Conservation (phyloP, 1,284 basidiomycete species). For the Athelia sp. region DNA sequence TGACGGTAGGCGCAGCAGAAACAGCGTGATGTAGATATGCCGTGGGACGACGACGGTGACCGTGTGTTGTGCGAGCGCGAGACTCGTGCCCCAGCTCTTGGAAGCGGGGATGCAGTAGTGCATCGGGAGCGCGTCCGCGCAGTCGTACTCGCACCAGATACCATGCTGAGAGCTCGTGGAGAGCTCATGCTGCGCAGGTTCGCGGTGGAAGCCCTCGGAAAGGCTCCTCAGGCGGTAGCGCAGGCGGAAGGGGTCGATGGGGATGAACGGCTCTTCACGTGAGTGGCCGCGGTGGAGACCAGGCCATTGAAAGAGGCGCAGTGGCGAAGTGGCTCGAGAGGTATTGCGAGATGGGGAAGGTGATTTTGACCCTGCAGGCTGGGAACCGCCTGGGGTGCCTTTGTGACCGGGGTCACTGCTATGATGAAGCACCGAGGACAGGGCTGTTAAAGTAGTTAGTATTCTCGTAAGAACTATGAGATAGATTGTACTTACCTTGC, state of each 20-base stretch:
- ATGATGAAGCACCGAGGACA: neutral
- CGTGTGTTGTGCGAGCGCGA: constrained; percentile 13
- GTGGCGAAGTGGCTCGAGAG: constrained; percentile 39
- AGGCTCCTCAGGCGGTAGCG: constrained; percentile 22
- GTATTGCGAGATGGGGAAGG: constrained; percentile 25
- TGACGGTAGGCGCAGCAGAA: constrained; percentile 51
- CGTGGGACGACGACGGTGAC: constrained; percentile 37
- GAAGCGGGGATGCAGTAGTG: constrained; percentile 18
- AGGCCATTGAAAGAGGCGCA: constrained; percentile 31
- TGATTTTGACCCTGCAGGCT: constrained; percentile 12
- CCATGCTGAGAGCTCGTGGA: constrained; percentile 10
- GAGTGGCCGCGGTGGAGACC: constrained; percentile 31
- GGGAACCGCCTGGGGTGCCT: constrained; percentile 8
- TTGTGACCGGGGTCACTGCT: neutral
- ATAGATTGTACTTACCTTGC: constrained; percentile 13
- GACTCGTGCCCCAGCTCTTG: neutral
- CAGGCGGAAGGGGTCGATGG: constrained; percentile 39
- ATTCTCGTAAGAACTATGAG: constrained; percentile 2
- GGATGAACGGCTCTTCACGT: constrained; percentile 45
- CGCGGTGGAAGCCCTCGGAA: constrained; percentile 6
- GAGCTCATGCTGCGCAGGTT: constrained; percentile 11
- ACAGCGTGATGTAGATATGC: constrained; percentile 42
- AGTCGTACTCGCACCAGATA: neutral
- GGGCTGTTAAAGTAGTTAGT: constrained; percentile 16
- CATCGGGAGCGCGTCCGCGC: constrained; percentile 15